phyloP scores from a whole-genome alignment of 805 yeast genomes.

The Torulaspora quercuum region DNA sequence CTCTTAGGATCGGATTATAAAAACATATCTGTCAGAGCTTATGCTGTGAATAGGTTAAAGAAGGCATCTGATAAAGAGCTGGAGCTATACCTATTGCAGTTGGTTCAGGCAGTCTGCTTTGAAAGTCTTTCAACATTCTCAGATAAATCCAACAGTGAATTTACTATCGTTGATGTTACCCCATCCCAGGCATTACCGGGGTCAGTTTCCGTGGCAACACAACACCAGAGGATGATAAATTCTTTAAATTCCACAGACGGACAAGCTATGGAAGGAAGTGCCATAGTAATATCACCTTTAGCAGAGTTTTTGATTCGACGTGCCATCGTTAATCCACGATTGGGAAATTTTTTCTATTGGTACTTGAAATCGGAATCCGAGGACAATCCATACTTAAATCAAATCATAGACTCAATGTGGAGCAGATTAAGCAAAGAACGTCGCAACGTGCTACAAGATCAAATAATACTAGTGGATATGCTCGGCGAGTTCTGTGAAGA shows the following conservation, averaged over 20 bases:
- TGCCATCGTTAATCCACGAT: slow-evolving; percentile 56
- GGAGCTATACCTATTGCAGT: slow-evolving; percentile 75
- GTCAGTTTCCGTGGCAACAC: slow-evolving; percentile 28
- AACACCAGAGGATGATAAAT: slow-evolving; percentile 12
- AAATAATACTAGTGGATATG: slow-evolving; percentile 64
- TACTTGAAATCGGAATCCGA: slow-evolving; percentile 82
- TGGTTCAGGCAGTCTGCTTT: slow-evolving; percentile 87
- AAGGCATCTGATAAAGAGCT: slow-evolving; percentile 78
- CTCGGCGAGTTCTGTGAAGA: slow-evolving; percentile 62
- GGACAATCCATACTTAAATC: slow-evolving; percentile 53
- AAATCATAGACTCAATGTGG: slow-evolving; percentile 47
- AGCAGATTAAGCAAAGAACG: slow-evolving; percentile 32
- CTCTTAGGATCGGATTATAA: slow-evolving; percentile 73
- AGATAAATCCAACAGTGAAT: slow-evolving; percentile 36
- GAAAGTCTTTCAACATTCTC: slow-evolving; percentile 44
- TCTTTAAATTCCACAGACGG: slow-evolving; percentile 18
- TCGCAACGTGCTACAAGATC: slow-evolving; percentile 44
- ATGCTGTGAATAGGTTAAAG: slow-evolving; percentile 81
- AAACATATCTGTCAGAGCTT: slow-evolving; percentile 69
- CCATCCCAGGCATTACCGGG: slow-evolving; percentile 23
- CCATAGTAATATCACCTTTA: slow-evolving; percentile 51
- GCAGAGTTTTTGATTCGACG: slow-evolving; percentile 73
- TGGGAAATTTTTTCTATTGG: slow-evolving; percentile 90
- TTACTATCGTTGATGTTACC: slow-evolving; percentile 39
- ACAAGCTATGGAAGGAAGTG: slow-evolving; percentile 18